These are phyloP conservation scores for Rachicladosporium sp. DNA, from an alignment of 2,329 filamentous ascomycete genomes.

Conservation along the genomic window DNA sequence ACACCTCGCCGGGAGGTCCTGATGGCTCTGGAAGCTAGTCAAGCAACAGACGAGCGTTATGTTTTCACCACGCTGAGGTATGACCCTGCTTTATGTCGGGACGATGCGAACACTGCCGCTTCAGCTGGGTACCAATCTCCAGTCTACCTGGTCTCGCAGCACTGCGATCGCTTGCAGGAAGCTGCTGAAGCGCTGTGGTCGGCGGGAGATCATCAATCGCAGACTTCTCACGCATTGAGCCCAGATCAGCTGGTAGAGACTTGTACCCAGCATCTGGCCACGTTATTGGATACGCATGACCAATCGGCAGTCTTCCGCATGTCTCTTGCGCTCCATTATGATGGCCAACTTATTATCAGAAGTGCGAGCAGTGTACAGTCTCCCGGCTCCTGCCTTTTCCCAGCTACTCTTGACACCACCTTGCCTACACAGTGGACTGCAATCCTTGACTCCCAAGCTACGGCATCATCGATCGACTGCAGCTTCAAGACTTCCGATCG, in stretches of 20 bases:
- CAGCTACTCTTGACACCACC: background rate
- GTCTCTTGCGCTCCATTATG: background rate
- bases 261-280: background rate
- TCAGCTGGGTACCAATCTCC: background rate
- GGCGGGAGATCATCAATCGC: background rate
- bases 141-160: slow-evolving; percentile 4
- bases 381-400: background rate
- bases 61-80: slow-evolving; percentile 4
- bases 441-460: slow-evolving; percentile 40
- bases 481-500: slow-evolving; percentile 76
- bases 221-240: background rate
- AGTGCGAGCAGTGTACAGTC: background rate
- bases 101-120: background rate
- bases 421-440: slow-evolving; percentile 24
- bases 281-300: background rate
- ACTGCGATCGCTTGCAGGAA: slow-evolving; percentile 1
- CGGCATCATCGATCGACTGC: slow-evolving; percentile 51
- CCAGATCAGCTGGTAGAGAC: background rate
- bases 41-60: background rate
- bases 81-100: background rate
- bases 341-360: background rate
- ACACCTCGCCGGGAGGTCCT: too few species aligned
- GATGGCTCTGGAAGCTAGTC: too few species aligned
- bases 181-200: background rate
- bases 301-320: background rate